These are phyloP conservation scores for Sarocladium strictum DNA, from an alignment of 2,329 filamentous ascomycete species.

Conservation along the genomic window DNA sequence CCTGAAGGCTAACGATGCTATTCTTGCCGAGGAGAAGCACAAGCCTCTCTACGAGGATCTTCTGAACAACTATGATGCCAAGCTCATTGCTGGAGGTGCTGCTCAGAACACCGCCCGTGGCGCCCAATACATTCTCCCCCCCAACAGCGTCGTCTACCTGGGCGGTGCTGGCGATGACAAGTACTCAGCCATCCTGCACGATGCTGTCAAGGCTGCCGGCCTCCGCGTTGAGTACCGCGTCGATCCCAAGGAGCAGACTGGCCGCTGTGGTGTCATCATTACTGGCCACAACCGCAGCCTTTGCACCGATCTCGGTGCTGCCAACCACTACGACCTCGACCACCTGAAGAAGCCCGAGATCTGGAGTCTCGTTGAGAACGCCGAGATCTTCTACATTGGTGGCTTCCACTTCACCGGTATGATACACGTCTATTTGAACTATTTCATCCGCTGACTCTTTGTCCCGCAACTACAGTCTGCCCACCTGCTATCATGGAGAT, in stretches of 20 bases:
- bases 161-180: constrained; percentile 94
- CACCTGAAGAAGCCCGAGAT: constrained; percentile 88
- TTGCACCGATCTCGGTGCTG: constrained; percentile 90
- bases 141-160: constrained; percentile 87
- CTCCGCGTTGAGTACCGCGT: constrained; percentile 93
- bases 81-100: constrained; percentile 91
- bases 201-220: constrained; percentile 81
- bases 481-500: constrained; percentile 85
- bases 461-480: constrained; percentile 54
- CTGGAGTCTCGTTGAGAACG: constrained; percentile 86
- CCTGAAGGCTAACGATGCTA: constrained; percentile 94
- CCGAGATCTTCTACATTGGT: constrained; percentile 85
- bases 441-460: background rate
- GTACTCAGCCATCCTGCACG: constrained; percentile 81
- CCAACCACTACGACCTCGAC: constrained; percentile 93
- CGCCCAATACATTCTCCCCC: constrained; percentile 89
- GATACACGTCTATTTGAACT: background rate
- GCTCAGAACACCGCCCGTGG: constrained; percentile 97
- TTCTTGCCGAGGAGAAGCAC: constrained; percentile 92
- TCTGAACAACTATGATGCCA: constrained; percentile 84
- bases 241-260: constrained; percentile 77
- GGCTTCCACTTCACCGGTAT: constrained; percentile 86
- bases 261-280: constrained; percentile 93
- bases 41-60: constrained; percentile 87
- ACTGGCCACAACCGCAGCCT: constrained; percentile 93